Conservation (phyloP, 2,329 filamentous ascomycete genomes). For the Ophiostoma tasmaniense region DNA sequence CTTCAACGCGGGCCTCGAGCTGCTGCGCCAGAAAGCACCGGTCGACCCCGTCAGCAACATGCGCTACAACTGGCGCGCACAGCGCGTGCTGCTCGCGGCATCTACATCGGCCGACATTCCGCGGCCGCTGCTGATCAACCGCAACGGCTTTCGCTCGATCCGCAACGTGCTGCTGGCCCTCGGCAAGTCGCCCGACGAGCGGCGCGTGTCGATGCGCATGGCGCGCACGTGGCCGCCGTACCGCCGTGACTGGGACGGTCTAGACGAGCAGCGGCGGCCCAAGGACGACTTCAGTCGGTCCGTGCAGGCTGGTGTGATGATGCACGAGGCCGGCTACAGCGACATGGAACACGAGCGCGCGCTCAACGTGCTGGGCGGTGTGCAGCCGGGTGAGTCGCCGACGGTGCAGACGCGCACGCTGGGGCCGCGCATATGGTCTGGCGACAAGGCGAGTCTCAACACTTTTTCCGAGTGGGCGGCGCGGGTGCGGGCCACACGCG, state of each 20-base stretch:
- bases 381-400: conserved; percentile 41
- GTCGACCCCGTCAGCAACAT: conserved; percentile 29
- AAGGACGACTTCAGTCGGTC: conserved; percentile 48
- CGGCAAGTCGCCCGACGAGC: conserved; percentile 44
- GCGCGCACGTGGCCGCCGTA: conserved; percentile 53
- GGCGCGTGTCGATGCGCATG: conserved; percentile 39
- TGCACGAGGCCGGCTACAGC: conserved; percentile 49
- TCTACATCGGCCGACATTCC: conserved; percentile 36
- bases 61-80: conserved; percentile 48
- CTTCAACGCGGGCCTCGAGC: conserved; percentile 34
- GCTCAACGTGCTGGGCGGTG: conserved; percentile 46
- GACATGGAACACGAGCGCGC: conserved; percentile 39
- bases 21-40: conserved; percentile 31
- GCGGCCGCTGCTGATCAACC: conserved; percentile 43
- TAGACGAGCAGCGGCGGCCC: conserved; percentile 45
- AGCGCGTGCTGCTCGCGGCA: conserved; percentile 44
- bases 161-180: conserved; percentile 44
- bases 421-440: conserved; percentile 27
- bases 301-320: conserved; percentile 44
- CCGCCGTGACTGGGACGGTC: conserved; percentile 47
- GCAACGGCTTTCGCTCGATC: conserved; percentile 46
- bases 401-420: conserved; percentile 47
- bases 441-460: conserved; percentile 26
- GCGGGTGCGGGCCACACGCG: conserved; percentile 49
- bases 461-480: conserved; percentile 43